These are phyloP conservation scores for Seminavis robusta DNA, from an alignment of 108 stramenopile genomes.

Conservation along the genomic window DNA sequence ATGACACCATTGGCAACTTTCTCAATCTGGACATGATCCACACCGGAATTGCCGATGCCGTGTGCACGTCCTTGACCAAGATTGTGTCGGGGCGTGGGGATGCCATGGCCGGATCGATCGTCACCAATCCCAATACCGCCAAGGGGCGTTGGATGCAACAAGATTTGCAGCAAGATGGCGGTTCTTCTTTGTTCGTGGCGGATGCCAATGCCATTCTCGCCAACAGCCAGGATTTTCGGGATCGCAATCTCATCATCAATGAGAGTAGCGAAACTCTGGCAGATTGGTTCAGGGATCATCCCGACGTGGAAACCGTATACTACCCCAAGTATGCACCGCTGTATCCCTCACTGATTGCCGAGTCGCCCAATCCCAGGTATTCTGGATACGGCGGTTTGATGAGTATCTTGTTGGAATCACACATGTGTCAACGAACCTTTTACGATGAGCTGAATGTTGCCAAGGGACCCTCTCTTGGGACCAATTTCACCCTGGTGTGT, in stretches of 20 bases:
- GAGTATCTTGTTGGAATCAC: slow-evolving; percentile 40
- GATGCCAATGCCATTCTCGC: slow-evolving; percentile 42
- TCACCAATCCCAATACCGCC: slow-evolving; percentile 44
- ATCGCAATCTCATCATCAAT: slow-evolving; percentile 52
- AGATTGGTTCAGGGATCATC: slow-evolving; percentile 37
- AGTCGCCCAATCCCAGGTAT: slow-evolving; percentile 17
- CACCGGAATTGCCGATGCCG: slow-evolving; percentile 55
- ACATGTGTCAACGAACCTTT: slow-evolving; percentile 65
- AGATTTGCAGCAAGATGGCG: slow-evolving; percentile 34
- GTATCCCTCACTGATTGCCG: too few species aligned
- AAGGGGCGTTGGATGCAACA: slow-evolving; percentile 49
- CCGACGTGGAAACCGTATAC: slow-evolving; percentile 46
- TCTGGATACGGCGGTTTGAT: slow-evolving; percentile 60
- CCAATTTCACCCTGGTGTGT: slow-evolving; percentile 73
- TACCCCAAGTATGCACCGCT: slow-evolving; percentile 50
- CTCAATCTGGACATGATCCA: slow-evolving; percentile 57
- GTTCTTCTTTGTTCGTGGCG: slow-evolving; percentile 20
- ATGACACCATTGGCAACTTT: slow-evolving; percentile 78
- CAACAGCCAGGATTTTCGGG: slow-evolving; percentile 46
- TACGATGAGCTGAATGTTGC: slow-evolving; percentile 57
- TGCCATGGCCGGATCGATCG: slow-evolving; percentile 63
- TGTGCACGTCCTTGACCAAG: slow-evolving; percentile 64
- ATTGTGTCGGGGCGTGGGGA: slow-evolving; percentile 65
- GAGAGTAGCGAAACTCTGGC: slow-evolving; percentile 50
- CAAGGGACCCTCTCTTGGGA: slow-evolving; percentile 77